Conservation (phyloP, 352 stramenopile species). For the Pelagophyceae sp. region DNA sequence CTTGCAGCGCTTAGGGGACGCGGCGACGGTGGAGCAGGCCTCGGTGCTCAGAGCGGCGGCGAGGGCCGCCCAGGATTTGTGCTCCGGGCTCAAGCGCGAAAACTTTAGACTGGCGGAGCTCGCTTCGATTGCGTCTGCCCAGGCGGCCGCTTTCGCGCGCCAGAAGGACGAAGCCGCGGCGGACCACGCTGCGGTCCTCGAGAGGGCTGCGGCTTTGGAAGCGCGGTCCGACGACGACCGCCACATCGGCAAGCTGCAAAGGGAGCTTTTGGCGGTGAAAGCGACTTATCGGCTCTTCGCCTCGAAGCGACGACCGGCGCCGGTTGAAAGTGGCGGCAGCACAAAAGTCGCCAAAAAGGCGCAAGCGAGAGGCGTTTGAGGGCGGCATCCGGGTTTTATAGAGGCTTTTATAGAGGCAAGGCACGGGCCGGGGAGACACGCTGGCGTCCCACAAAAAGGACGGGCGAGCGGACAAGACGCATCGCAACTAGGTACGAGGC, state of each 20-base stretch:
- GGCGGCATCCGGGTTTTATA: no score
- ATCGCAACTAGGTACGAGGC: no score
- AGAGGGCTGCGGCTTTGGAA: not conserved
- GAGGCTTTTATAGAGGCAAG: no score
- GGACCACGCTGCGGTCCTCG: not conserved
- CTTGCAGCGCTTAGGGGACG: not conserved
- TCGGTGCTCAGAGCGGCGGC: not conserved
- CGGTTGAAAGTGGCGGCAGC: no score
- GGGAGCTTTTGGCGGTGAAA: not conserved
- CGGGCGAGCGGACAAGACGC: no score
- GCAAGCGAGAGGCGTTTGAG: no score
- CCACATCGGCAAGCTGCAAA: not conserved
- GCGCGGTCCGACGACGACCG: not conserved
- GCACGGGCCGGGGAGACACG: no score
- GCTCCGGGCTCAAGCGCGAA: not conserved
- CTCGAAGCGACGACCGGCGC: no score
- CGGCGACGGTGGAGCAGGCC: not conserved
- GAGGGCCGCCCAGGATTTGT: not conserved
- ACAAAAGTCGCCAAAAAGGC: no score
- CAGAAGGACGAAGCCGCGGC: not conserved
- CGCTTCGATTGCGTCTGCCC: not conserved
- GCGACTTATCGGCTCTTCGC: conserved; percentile 7
- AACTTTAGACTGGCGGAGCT: not conserved
- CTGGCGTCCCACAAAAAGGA: no score
- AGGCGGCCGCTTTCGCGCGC: not conserved